Base-by-base conservation (phyloP, 1,284 basidiomycete genomes). In the Acaromyces ingoldii region DNA sequence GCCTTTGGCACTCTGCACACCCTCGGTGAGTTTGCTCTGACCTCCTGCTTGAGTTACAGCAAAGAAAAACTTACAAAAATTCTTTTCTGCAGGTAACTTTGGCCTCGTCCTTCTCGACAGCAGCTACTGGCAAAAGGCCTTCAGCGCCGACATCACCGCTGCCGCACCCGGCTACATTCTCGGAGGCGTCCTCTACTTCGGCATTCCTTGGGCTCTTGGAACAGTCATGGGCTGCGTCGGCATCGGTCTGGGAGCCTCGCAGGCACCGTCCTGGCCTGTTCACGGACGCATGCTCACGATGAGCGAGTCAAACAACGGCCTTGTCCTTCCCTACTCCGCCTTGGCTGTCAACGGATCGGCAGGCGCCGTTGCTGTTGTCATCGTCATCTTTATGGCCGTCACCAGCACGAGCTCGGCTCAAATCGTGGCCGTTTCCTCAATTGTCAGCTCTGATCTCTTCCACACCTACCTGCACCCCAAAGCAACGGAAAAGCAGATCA, bases 171-270 rank as follows among this genome's bases (percentile, higher is more conserved):
- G 67, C 1, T 70, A 72, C 53, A 52, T 70, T 19, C 49, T 69
- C 7, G 70, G 67, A 13, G 65, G 65, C 13, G 50, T 68, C n/a
- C 56, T 69, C 17, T 72, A 72, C 53, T 72, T 72, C 39, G 66
- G 61, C n/a, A 60, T 69, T 4, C 62, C 63, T n/a, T 69, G 62
- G 62, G 60, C 62, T 36, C 45, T 72, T 2, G 69, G 69, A 11
- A 69, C 65, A 0, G 55, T 62, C 2, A 60, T 65, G 55, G 69
- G 69, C 21, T 55, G 65, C 10, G 54, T 62, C 30, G 62, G 54
- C 6, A 49, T 72, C 2, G 34, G 26, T 1, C 17, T 26, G 2
- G 21, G 26, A 28, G 30, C n/a, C 24, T 53, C 62, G 30, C 50
- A 36, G 34, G 61, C 58, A 26, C 67, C 69, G 0, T 57, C 57